These are phyloP conservation scores for Cyclotella sp. DNA, from an alignment of 108 stramenopile genomes.

Conservation along the genomic window DNA sequence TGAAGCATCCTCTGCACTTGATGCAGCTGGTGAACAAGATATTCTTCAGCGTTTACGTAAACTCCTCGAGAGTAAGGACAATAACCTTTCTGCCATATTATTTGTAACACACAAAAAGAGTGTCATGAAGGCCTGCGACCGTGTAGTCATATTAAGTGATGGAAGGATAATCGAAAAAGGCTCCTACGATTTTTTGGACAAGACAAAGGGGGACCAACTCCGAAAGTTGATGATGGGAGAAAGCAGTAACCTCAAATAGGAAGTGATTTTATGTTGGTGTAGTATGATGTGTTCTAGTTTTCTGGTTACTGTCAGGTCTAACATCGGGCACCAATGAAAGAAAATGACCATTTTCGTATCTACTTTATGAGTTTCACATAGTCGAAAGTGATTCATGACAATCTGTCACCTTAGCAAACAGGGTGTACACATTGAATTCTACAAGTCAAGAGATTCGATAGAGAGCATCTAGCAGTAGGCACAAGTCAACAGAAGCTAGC, in stretches of 20 bases:
- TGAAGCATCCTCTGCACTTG: constrained; percentile 50
- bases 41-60: constrained; percentile 39
- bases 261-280: not conserved
- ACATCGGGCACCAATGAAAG: no score
- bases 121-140: constrained; percentile 43
- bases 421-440: no score
- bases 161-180: constrained; percentile 36
- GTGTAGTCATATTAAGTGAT: constrained; percentile 36
- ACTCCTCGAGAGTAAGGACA: constrained; percentile 44
- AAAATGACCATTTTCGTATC: no score
- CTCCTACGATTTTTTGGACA: constrained; percentile 23
- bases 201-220: constrained; percentile 17
- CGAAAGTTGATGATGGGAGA: constrained; percentile 30
- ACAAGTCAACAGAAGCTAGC: no score
- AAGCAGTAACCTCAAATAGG: constrained; percentile 11
- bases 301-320: not conserved
- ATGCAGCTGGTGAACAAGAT: constrained; percentile 48
- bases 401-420: no score
- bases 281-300: not conserved
- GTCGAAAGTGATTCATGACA: no score
- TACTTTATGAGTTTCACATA: no score
- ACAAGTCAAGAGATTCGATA: no score
- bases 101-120: constrained; percentile 55
- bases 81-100: constrained; percentile 46
- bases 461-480: no score